A percentile compares a stretch with the other conserved stretches of the same genome.
Conservation (phyloP, 441 rosid species). For the Aleurites moluccanus region DNA sequence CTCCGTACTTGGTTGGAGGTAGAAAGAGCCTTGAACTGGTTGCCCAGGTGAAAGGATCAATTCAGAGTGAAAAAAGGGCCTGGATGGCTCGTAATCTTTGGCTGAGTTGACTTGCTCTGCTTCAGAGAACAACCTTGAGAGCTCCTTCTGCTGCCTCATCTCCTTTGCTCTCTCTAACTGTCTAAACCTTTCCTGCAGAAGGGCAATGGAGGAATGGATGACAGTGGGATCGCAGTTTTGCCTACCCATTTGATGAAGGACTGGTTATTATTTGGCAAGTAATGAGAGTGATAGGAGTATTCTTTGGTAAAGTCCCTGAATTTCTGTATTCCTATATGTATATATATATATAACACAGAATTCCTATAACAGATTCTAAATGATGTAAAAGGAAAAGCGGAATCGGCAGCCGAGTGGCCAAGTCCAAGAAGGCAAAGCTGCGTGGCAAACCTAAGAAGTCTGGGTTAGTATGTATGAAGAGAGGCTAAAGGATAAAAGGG, state of each 20-base stretch:
- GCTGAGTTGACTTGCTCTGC: constrained; percentile 30
- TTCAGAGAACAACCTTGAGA: constrained; percentile 24
- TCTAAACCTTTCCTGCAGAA: constrained; percentile 46
- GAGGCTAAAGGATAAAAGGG: constrained; percentile 27
- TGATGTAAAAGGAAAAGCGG: constrained; percentile 22
- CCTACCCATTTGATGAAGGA: constrained; percentile 31
- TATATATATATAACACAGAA: constrained; percentile 19
- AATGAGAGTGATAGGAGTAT: constrained; percentile 4
- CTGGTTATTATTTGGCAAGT: not conserved
- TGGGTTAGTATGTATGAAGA: constrained; percentile 22
- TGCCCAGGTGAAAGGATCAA: constrained; percentile 24
- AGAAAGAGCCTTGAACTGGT: constrained; percentile 23
- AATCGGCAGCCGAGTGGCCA: constrained; percentile 26
- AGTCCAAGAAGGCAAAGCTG: constrained; percentile 38
- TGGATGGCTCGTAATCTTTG: constrained; percentile 20
- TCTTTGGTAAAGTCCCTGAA: constrained; percentile 1
- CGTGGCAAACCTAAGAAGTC: constrained; percentile 21
- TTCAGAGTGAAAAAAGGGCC: constrained; percentile 29
- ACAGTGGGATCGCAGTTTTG: constrained; percentile 28
- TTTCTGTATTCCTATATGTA: constrained; percentile 23
- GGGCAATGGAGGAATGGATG: constrained; percentile 39
- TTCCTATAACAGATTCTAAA: constrained; percentile 17
- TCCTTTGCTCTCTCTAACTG: constrained; percentile 47
- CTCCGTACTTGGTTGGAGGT: constrained; percentile 21
- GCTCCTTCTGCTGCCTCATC: constrained; percentile 42